Base-by-base conservation (phyloP, 805 yeast genomes). In the Lachancea quebecensis region DNA sequence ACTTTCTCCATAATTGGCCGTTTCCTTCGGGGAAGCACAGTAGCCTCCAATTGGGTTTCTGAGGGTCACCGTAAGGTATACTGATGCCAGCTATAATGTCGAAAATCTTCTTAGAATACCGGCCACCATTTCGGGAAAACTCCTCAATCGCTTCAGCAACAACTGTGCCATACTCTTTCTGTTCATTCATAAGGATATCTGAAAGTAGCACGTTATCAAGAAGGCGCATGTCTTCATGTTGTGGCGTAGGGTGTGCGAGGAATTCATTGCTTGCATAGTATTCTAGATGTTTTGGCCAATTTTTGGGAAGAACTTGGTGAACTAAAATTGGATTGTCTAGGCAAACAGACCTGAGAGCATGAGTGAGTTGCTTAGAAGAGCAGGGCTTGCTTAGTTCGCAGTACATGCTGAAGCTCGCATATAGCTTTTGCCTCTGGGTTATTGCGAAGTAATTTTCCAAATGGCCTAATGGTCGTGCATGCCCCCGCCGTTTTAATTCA, bases 401-500 rank as follows among this genome's bases (percentile, higher is more conserved):
- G 42, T 50, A 54, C 32, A 58, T 35, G 12, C 44, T 38, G 44
- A 59, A 60, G 42, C 54, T 57, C 5, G 51, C 39, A 36, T 60
- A 60, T 30, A 59, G 32, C 4, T 50, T 47, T 40, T 58, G 60
- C 39, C 64, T 53, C 37, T 51, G 55, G 21, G 51, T 27, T 10
- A 53, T 17, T 1, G 59, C 58, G 42, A 59, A 58, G 45, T 52
- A 51, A 38, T 56, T 51, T 45, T 60, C 63, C 30, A 59, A 30
- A 38, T 50, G 55, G 14, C 62, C 65, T 53, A 59, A 49, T n/a
- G 54, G 55, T 44, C 65, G 51, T 1, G 58, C 59, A 54, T 60
- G 65, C 15, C 63, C 64, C 27, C 49, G 45, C 12, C 49, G 50
- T 11, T 52, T 42, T 42, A 51, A 33, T 33, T 32, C 28, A 12